phyloP scores from a whole-genome alignment of 345 rosid genomes.

The Brassica nigra region DNA sequence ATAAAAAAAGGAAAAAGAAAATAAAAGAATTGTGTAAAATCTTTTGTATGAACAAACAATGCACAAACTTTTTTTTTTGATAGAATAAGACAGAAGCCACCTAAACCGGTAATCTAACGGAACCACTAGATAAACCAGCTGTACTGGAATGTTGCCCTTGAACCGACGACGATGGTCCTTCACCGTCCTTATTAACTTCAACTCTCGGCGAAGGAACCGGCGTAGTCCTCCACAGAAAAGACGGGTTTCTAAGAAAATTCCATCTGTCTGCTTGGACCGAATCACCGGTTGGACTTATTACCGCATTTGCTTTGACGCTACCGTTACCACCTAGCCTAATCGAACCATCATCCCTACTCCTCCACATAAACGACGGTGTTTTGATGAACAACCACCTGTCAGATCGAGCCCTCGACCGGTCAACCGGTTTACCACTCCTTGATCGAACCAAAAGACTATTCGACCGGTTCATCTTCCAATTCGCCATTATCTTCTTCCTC shows the following conservation, averaged over 20 bases:
- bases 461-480: not conserved
- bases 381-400: not conserved
- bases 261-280: not conserved
- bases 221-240: not conserved
- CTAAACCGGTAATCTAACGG: not conserved
- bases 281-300: not conserved
- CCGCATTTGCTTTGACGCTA: not conserved
- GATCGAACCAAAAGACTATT: not conserved
- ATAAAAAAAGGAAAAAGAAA: not conserved
- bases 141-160: not conserved
- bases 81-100: not conserved
- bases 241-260: not conserved
- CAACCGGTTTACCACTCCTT: not conserved
- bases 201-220: not conserved
- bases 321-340: not conserved
- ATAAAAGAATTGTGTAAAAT: constrained; percentile 23
- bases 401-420: not conserved
- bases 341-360: not conserved
- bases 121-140: not conserved
- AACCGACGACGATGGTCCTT: not conserved
- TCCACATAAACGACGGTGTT: not conserved
- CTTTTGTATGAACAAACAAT: constrained; percentile 24
- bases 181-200: not conserved
- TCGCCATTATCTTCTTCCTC: not conserved
- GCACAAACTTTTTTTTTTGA: not conserved